Conservation (phyloP, 2,329 filamentous ascomycete genomes). For the Trichoderma koningiopsis region DNA sequence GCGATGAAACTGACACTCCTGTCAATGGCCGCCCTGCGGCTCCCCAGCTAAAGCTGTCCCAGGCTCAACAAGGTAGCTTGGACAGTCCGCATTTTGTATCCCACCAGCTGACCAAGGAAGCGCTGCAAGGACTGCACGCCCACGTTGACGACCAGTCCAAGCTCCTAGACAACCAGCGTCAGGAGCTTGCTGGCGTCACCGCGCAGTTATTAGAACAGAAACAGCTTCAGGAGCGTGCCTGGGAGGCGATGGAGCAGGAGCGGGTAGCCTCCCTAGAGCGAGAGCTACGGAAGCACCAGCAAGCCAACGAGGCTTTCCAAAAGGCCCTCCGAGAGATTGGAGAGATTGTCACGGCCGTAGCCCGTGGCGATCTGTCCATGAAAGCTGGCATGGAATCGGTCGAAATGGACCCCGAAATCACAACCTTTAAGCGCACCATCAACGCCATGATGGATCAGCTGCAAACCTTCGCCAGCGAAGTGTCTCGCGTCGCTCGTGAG, state of each 20-base stretch:
- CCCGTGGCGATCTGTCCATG: conserved; percentile 92
- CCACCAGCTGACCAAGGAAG: conserved; percentile 72
- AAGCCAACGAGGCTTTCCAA: conserved; percentile 97
- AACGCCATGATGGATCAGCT: conserved; percentile 99
- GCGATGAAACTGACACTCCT: conserved; percentile 55
- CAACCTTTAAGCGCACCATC: conserved; percentile 95
- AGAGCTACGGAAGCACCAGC: conserved; percentile 94
- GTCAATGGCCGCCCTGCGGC: conserved; percentile 42
- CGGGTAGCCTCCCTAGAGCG: conserved; percentile 88
- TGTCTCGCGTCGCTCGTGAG: conserved; percentile 90
- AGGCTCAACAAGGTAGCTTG: conserved; percentile 45
- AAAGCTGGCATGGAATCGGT: conserved; percentile 94
- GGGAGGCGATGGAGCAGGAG: conserved; percentile 80
- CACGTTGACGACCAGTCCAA: conserved; percentile 94
- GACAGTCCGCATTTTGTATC: conserved; percentile 41
- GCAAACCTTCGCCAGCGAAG: conserved; percentile 94
- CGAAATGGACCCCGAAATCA: conserved; percentile 98
- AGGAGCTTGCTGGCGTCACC: conserved; percentile 83
- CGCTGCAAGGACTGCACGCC: conserved; percentile 81
- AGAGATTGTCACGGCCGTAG: conserved; percentile 94
- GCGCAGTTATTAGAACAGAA: conserved; percentile 85
- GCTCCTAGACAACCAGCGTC: conserved; percentile 82
- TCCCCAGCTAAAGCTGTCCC: conserved; percentile 50
- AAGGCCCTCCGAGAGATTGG: conserved; percentile 96
- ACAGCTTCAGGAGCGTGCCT: conserved; percentile 77